Evolutionary conservation across 2,329 filamentous ascomycete species (phyloP), one percentile per base, ranked within the genome.

Genomic region (Colletotrichum lindemuthianum): DNA sequence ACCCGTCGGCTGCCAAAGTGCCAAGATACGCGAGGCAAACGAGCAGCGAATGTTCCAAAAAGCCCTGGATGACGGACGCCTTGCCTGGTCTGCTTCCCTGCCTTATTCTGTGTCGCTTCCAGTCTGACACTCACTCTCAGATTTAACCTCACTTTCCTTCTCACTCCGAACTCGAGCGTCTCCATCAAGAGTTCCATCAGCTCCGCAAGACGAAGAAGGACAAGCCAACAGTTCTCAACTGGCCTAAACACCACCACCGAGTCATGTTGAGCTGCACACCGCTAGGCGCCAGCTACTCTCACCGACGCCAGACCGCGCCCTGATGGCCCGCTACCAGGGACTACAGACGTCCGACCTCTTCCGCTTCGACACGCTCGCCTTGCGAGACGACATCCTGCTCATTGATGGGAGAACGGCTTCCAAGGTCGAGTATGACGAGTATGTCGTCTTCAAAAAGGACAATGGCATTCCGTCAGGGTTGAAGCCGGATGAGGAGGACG

Each of bases 341-440:
- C 60, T 66, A n/a, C 50, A 66, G 48, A 59, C 63, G 52, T 71
- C 76, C 32, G 74, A 78, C 64, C 73, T 78, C 34, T 78, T 78
- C 67, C 75, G 74, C 67, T 78, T 76, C 65, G 76, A 78, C 68
- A 76, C 75, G 50, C 67, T 70, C 40, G 66, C 69, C 50, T 72
- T 75, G 48, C 73, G 74, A 44, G 69, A 69, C n/a, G 74, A 75
- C 53, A 71, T 78, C 47, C 70, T 78, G n/a, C 69, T 78, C 49
- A 72, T 68, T 6, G 69, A 72, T 9, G 66, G 72, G 5, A 68
- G 69, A 5, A 67, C 71, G 6, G 68, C 68, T 39, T 78, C 76
- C 24, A 73, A 74, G 55, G 70, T 77, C 36, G 77, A 74, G 55
- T 78, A 77, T 41, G 76, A 78, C 39, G 76, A 78, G 68, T 78